Evolutionary conservation across 768 basidiomycete species (phyloP).

Genomic region (Mycena amicta): DNA sequence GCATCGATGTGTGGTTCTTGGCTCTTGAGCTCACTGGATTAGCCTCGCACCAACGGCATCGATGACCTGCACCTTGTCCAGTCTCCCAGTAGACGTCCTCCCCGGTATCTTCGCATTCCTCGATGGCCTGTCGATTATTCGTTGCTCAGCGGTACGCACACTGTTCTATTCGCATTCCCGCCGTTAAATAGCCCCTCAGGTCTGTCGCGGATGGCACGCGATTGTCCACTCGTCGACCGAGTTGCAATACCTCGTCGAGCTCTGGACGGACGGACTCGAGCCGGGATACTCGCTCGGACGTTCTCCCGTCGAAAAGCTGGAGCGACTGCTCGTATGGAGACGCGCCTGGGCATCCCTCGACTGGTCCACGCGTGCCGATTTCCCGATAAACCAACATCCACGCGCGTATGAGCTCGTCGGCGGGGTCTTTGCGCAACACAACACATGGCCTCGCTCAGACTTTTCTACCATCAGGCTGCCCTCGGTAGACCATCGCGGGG

Average conservation of each 20-base stretch:
- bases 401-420: slow-evolving; percentile 62
- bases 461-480: slow-evolving; percentile 31
- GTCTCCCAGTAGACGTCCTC: slow-evolving; percentile 8
- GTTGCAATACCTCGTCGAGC: slow-evolving; percentile 41
- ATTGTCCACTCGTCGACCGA: slow-evolving; percentile 28
- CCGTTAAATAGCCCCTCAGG: slow-evolving; percentile 20
- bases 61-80: neutral
- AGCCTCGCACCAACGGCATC: neutral
- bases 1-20: neutral
- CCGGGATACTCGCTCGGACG: neutral
- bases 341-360: slow-evolving; percentile 9
- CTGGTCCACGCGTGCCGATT: slow-evolving; percentile 10
- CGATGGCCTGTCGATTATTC: slow-evolving; percentile 3
- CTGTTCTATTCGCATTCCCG: neutral
- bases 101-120: slow-evolving; percentile 7
- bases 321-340: slow-evolving; percentile 1
- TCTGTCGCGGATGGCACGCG: slow-evolving; percentile 32
- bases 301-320: slow-evolving; percentile 1
- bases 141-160: slow-evolving; percentile 3
- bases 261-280: slow-evolving; percentile 26
- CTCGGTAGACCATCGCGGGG: slow-evolving; percentile 21
- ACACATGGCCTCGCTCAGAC: slow-evolving; percentile 13
- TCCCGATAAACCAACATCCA: slow-evolving; percentile 1
- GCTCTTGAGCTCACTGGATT: neutral
- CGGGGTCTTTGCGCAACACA: slow-evolving; percentile 54